phyloP scores from a whole-genome alignment of 2,329 filamentous ascomycete species.

The Sarocladium brachiariae region DNA sequence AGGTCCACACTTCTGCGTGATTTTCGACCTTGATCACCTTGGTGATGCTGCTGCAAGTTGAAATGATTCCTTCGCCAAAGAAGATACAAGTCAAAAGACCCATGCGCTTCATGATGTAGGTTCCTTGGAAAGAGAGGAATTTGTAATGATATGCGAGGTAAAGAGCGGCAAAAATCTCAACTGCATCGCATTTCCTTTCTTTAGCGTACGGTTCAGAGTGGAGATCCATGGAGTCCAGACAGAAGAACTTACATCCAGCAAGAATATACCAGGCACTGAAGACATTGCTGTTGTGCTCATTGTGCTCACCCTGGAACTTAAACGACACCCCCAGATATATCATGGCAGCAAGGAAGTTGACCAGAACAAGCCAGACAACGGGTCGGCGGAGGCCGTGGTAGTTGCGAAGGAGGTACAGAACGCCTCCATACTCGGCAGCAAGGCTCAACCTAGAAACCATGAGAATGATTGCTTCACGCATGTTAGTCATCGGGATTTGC shows the following conservation, averaged over 20 bases:
- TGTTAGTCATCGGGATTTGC: not conserved
- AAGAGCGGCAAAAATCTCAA: constrained; percentile 47
- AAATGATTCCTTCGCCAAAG: constrained; percentile 58
- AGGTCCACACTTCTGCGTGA: constrained; percentile 18
- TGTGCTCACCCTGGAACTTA: constrained; percentile 25
- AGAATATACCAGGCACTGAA: constrained; percentile 46
- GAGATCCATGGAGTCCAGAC: too few relatives aligned
- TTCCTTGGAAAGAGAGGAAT: constrained; percentile 53
- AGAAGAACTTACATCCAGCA: constrained; percentile 28
- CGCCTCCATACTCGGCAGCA: constrained; percentile 46
- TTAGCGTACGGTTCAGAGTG: too few relatives aligned
- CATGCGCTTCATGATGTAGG: constrained; percentile 58
- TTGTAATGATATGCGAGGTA: constrained; percentile 46
- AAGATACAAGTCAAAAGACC: constrained; percentile 59
- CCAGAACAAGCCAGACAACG: constrained; percentile 26
- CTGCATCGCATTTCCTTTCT: not conserved
- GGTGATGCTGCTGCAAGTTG: constrained; percentile 16
- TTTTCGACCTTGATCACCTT: constrained; percentile 3
- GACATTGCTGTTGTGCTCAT: constrained; percentile 24
- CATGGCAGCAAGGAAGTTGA: constrained; percentile 28
- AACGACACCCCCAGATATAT: constrained; percentile 37
- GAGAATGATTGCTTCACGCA: constrained; percentile 34
- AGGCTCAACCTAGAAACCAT: constrained; percentile 45
- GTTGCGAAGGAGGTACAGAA: constrained; percentile 34
- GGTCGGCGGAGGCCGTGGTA: constrained; percentile 30